Conservation (phyloP, 441 rosid species). For the Bocquillonia castaneifolia region DNA sequence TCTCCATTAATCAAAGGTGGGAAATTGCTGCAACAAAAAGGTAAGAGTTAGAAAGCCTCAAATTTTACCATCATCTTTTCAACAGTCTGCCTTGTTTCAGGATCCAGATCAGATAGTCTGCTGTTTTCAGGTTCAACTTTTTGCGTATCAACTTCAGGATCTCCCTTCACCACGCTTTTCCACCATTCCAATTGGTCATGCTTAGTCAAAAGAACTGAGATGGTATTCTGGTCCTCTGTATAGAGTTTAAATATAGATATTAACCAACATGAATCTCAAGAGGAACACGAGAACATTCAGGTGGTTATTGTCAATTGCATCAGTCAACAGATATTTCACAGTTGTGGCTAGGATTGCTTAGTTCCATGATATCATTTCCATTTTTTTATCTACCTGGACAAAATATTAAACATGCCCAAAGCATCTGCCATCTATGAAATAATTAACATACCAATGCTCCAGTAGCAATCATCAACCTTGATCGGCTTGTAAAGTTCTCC, state of each 20-base stretch:
- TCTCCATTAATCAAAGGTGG: not conserved
- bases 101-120: conserved; percentile 80
- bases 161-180: conserved; percentile 82
- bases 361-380: not conserved
- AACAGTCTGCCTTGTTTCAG: conserved; percentile 79
- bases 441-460: conserved; percentile 72
- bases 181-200: conserved; percentile 97
- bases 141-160: conserved; percentile 86
- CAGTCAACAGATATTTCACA: not conserved
- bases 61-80: conserved; percentile 90
- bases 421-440: not conserved
- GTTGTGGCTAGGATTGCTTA: not conserved
- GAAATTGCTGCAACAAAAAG: not conserved
- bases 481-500: conserved; percentile 67
- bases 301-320: not conserved
- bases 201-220: conserved; percentile 83
- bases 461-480: conserved; percentile 84
- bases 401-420: not conserved
- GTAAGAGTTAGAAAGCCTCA: not conserved
- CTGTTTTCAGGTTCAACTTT: conserved; percentile 95
- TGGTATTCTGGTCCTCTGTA: conserved; percentile 82
- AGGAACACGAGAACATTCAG: not conserved
- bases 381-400: not conserved
- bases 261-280: not conserved
- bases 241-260: too few relatives aligned